These are phyloP conservation scores for Nicotiana benthamiana DNA, from an alignment of 257 asterid species.

Conservation along the genomic window DNA sequence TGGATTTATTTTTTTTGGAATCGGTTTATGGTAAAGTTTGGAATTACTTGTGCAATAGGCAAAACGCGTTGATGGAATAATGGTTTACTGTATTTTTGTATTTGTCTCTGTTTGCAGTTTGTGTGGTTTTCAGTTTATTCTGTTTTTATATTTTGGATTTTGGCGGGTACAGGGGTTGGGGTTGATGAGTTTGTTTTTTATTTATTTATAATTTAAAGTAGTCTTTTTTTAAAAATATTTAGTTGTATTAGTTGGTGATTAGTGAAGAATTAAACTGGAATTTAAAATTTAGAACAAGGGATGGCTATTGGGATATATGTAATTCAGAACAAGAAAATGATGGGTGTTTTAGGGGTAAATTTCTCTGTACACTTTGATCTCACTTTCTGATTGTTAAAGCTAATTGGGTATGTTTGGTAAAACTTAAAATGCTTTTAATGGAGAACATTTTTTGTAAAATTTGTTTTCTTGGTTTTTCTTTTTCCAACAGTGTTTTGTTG, in stretches of 20 bases:
- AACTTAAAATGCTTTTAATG: neutral
- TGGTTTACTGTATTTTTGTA: neutral
- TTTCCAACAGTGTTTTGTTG: neutral
- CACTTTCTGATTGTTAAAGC: neutral
- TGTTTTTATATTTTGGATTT: neutral
- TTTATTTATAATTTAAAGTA: neutral
- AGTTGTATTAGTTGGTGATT: neutral
- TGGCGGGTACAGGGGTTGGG: neutral
- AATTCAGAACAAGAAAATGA: neutral
- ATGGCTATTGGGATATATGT: neutral
- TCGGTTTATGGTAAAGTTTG: slow-evolving; percentile 15
- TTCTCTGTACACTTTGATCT: neutral
- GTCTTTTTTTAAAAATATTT: neutral
- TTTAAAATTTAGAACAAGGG: neutral
- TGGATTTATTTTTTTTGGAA: neutral
- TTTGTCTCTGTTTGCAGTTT: neutral
- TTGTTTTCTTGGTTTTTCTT: too few relatives aligned
- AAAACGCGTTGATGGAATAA: neutral
- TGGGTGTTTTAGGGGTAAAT: neutral
- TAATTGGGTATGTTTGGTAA: neutral
- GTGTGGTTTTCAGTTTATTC: neutral
- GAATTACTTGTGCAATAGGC: slow-evolving; percentile 4
- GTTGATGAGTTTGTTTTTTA: neutral
- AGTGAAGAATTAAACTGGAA: neutral
- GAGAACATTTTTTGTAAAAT: neutral